A percentile compares a stretch with the other conserved stretches of the same genome.
These are phyloP conservation scores for Fusarium nurragi DNA, from an alignment of 2,329 filamentous ascomycete species.

Conservation along the genomic window DNA sequence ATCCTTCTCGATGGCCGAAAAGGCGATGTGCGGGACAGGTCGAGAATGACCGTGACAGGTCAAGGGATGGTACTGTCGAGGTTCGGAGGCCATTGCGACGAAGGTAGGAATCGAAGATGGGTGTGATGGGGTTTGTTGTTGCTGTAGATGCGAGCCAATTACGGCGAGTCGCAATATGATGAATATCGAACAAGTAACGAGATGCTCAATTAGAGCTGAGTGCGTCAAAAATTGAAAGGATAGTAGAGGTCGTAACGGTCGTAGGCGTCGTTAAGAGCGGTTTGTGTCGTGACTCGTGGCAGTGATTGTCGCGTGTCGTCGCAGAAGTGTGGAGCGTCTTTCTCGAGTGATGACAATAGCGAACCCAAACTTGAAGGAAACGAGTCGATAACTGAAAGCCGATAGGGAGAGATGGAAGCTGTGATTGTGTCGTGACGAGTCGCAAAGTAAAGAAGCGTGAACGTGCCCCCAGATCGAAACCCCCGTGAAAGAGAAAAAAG, in stretches of 20 bases:
- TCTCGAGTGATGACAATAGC: conserved; percentile 13
- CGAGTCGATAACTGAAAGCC: conserved; percentile 4
- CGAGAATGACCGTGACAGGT: conserved; percentile 96
- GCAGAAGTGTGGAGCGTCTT: conserved; percentile 37
- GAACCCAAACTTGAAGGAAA: conserved; percentile 22
- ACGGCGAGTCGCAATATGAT: conserved; percentile 3
- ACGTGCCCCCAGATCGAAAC: conserved; percentile 26
- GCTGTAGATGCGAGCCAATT: conserved; percentile 3
- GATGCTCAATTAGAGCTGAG: conserved; percentile 4
- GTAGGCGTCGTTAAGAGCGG: conserved; percentile 42
- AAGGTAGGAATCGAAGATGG: conserved; percentile 1
- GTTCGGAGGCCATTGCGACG: conserved; percentile 50
- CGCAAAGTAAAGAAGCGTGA: conserved; percentile 31
- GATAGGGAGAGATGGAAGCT: conserved; percentile 9
- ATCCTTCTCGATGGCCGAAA: conserved; percentile 85
- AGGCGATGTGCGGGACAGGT: conserved; percentile 89
- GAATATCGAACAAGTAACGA: conserved; percentile 4
- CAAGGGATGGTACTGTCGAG: conserved; percentile 78
- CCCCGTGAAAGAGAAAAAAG: conserved; percentile 29
- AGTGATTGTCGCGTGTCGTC: conserved; percentile 36
- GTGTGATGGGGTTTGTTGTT: not conserved
- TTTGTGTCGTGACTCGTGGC: conserved; percentile 34
- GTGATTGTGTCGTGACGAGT: conserved; percentile 26
- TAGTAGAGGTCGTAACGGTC: conserved; percentile 43
- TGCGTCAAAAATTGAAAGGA: conserved; percentile 17